Percentiles rank a stretch among this genome's conserved stretches.
phyloP scores from a whole-genome alignment of 768 basidiomycete species.

The Galerina marginata region DNA sequence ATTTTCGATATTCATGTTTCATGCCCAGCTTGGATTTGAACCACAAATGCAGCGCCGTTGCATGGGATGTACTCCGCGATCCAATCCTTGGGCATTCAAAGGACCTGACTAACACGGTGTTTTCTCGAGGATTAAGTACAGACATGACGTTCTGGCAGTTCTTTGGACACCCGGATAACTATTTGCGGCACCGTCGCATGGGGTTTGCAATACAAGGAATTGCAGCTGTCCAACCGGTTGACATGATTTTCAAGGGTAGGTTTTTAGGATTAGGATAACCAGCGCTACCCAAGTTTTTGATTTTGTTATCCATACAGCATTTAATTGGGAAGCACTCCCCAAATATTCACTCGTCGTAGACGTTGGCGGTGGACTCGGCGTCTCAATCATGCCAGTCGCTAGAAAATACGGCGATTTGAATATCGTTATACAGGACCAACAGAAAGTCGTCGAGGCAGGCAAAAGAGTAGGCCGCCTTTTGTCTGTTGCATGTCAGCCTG shows the following conservation, averaged over 20 bases:
- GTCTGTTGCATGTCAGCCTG: too few species aligned
- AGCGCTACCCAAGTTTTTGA: background rate
- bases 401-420: slow-evolving; percentile 42
- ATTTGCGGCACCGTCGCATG: slow-evolving; percentile 30
- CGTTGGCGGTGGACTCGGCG: slow-evolving; percentile 44
- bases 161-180: slow-evolving; percentile 27
- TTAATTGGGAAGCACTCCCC: background rate
- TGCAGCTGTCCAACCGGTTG: slow-evolving; percentile 27
- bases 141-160: slow-evolving; percentile 31
- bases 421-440: slow-evolving; percentile 56
- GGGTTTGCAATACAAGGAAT: slow-evolving; percentile 36
- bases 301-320: background rate
- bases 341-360: slow-evolving; percentile 13
- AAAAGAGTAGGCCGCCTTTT: background rate
- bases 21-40: slow-evolving; percentile 1
- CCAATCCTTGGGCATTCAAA: slow-evolving; percentile 25
- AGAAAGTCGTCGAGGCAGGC: slow-evolving; percentile 25
- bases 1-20: background rate
- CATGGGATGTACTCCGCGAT: slow-evolving; percentile 37
- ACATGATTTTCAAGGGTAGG: slow-evolving; percentile 23
- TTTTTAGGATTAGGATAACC: background rate
- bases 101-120: slow-evolving; percentile 28
- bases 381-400: slow-evolving; percentile 28
- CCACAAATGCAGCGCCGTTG: slow-evolving; percentile 3
- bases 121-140: slow-evolving; percentile 29